These are phyloP conservation scores for Moringa oleifera DNA, from an alignment of 345 rosid species.

Conservation along the genomic window DNA sequence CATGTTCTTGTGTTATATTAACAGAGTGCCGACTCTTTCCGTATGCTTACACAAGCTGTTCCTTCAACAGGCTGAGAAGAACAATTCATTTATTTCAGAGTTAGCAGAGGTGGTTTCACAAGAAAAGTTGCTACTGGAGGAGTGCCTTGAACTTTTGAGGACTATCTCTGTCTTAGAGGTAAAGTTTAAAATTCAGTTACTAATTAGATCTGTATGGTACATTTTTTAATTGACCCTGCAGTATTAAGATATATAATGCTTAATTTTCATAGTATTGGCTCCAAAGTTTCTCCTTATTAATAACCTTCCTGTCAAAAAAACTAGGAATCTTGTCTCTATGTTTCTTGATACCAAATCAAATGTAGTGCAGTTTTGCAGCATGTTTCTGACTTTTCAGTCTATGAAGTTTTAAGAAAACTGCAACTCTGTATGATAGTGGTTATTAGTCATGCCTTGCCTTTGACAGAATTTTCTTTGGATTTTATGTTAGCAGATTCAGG, in stretches of 20 bases:
- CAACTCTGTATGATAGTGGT: too few relatives aligned
- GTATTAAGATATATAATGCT: too few relatives aligned
- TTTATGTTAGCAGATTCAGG: slow-evolving; percentile 44
- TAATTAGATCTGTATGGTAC: too few relatives aligned
- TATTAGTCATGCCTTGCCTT: not conserved
- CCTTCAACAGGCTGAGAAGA: slow-evolving; percentile 36
- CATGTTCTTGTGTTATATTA: slow-evolving; percentile 1
- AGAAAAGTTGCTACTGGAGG: slow-evolving; percentile 59
- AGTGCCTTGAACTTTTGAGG: slow-evolving; percentile 51
- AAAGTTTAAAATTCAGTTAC: slow-evolving; percentile 5
- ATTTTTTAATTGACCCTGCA: too few relatives aligned
- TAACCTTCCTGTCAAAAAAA: too few relatives aligned
- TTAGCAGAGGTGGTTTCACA: slow-evolving; percentile 52
- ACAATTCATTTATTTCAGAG: slow-evolving; percentile 36
- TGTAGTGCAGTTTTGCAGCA: too few relatives aligned
- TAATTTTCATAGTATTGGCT: too few relatives aligned
- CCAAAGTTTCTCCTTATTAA: too few relatives aligned
- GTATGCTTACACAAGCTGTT: slow-evolving; percentile 1
- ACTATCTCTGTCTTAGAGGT: slow-evolving; percentile 54
- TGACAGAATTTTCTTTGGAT: not conserved
- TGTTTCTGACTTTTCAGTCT: too few relatives aligned
- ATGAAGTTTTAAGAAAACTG: too few relatives aligned
- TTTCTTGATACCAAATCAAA: too few relatives aligned
- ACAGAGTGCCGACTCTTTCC: not conserved
- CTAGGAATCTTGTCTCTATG: too few relatives aligned